Evolutionary conservation across 208 protist genomes (phyloP).

Genomic region (Tetramitus jugosus): DNA sequence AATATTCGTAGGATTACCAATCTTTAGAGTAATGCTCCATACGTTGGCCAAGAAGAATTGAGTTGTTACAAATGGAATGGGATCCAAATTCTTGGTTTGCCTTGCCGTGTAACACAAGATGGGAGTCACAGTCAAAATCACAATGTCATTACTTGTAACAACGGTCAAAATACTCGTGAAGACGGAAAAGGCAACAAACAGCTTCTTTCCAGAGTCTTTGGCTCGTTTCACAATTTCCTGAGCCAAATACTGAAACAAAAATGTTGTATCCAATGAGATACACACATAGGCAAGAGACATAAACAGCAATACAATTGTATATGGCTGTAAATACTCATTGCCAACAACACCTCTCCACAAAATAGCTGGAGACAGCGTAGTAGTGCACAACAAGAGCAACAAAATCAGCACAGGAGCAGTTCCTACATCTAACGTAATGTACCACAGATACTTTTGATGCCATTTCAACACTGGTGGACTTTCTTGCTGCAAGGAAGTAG

Average conservation of each 20-base stretch:
- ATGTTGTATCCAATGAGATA: slow-evolving; percentile 27
- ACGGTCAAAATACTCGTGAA: slow-evolving; percentile 31
- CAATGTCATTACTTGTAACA: slow-evolving; percentile 39
- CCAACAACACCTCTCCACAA: neutral
- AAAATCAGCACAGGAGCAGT: neutral
- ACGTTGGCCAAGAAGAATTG: slow-evolving; percentile 41
- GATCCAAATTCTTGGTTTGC: slow-evolving; percentile 16
- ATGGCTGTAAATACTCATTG: slow-evolving; percentile 21
- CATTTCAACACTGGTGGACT: too few relatives aligned
- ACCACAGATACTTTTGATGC: too few relatives aligned
- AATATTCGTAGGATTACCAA: slow-evolving; percentile 40
- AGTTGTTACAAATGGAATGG: slow-evolving; percentile 32
- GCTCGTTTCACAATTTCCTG: slow-evolving; percentile 10
- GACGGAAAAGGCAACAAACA: slow-evolving; percentile 34
- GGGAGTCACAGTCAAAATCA: slow-evolving; percentile 37
- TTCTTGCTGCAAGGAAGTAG: too few relatives aligned
- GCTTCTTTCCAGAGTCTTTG: neutral
- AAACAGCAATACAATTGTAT: slow-evolving; percentile 29
- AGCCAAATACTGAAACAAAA: slow-evolving; percentile 29
- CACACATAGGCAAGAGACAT: slow-evolving; percentile 29
- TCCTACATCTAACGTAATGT: neutral
- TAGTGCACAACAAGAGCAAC: neutral
- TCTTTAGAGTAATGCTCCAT: slow-evolving; percentile 28
- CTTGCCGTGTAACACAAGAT: slow-evolving; percentile 33
- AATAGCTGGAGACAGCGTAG: neutral